Percentiles rank a stretch among this genome's conserved stretches.
Conservation (phyloP, 176 grass and related monocot species). For the sorghum (Sorghum bicolor) region Sorghum_bicolor_NCBIv3 NC_012875.2:54141001-54141500, state of each 20-base stretch:
- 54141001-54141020: not conserved
- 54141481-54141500: slow-evolving; percentile 31
- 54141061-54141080: not conserved
- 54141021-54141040: not conserved
- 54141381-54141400: not conserved
- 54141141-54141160: not conserved
- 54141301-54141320: slow-evolving; percentile 19
- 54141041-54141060: not conserved
- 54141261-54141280: not conserved
- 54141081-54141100: not conserved
- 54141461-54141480: slow-evolving; percentile 27
- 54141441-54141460: slow-evolving; percentile 37
- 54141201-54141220: not conserved
- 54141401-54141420: slow-evolving; percentile 2
- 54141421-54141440: slow-evolving; percentile 12
- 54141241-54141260: not conserved
- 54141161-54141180: not conserved
- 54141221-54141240: not conserved
- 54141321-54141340: slow-evolving; percentile 29
- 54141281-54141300: not conserved
- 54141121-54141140: not conserved
- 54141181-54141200: not conserved
- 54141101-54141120: not conserved
- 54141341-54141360: slow-evolving; percentile 1
- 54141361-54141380: slow-evolving; percentile 14